Evolutionary conservation across 768 basidiomycete genomes (phyloP).

Genomic region (Boletus pseudo-olivaceus): DNA sequence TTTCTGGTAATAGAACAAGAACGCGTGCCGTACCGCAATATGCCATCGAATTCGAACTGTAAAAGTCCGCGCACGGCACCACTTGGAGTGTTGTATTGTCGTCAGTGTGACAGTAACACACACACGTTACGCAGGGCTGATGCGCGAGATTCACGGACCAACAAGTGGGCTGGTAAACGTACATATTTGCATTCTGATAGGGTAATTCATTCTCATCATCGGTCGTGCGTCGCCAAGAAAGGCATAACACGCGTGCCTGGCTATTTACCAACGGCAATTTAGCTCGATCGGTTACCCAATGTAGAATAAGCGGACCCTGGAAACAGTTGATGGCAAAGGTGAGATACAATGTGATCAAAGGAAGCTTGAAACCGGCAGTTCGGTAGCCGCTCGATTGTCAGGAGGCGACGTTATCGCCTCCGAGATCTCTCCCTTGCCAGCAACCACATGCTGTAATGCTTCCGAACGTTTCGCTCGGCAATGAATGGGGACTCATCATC

Average conservation of each 20-base stretch:
- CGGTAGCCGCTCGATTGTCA: conserved; percentile 33
- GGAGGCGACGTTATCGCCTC: conserved; percentile 32
- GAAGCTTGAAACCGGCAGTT: conserved; percentile 28
- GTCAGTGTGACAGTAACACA: not conserved
- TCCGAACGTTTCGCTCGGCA: conserved; percentile 29
- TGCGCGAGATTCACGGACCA: conserved; percentile 24
- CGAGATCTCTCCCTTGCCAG: conserved; percentile 32
- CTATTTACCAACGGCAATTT: conserved; percentile 24
- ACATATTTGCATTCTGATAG: conserved; percentile 28
- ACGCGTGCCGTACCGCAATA: conserved; percentile 4
- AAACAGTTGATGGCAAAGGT: conserved; percentile 25
- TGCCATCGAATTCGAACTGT: conserved; percentile 11
- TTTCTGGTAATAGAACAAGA: too few species aligned
- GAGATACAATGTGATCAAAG: conserved; percentile 25
- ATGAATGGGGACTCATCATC: conserved; percentile 21
- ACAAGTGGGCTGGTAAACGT: conserved; percentile 17
- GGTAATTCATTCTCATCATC: conserved; percentile 20
- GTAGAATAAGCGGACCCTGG: conserved; percentile 31
- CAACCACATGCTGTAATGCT: conserved; percentile 30
- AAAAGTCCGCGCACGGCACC: conserved; percentile 13
- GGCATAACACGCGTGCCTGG: conserved; percentile 24
- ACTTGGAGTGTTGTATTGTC: not conserved
- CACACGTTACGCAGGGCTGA: conserved; percentile 15
- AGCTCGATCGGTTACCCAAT: conserved; percentile 23
- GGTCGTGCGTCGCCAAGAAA: conserved; percentile 12